Evolutionary conservation across 331 rosid genomes (phyloP), one percentile per base, ranked within the genome.

Genomic region (Arachis monticola): DNA sequence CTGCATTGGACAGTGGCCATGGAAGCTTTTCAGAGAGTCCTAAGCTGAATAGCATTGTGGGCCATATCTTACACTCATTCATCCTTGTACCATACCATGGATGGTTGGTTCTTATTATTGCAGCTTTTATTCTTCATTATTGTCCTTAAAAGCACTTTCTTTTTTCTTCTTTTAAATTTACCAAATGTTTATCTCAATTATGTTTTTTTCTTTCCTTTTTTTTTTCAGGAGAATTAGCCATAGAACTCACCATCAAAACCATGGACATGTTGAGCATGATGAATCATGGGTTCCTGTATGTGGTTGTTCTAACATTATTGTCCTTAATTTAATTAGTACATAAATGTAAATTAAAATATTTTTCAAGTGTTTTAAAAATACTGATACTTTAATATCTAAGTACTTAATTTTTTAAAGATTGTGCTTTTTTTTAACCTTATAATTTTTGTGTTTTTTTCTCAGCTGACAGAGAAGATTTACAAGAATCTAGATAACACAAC

Each of bases 281-380:
- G 97, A 95, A 79, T 90, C 97, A 3, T 95, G 97, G 99, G 99
- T 95, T 74, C 97, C 97, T 5, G 99, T 94, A 83, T 73, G 82
- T 71, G 46, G 56, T 52, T 30, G 3, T 14, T 47, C 67, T 10
- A 22, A 22, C 14, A 9, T 7, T 27, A 14, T 68, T 41, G 3
- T 58, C 48, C 14, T 58, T 41, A 4, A 22, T 67, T 40, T 4
- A 50, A 14, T n/a, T 14, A 5, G 12, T 7, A 56, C 9, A 60
- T 42, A 13, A 32, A 46, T 55, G 60, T 47, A n/a, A 52, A 53
- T 12, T 22, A 22, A 22, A 22, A 22, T 22, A 22, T 22, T 22
- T 22, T 22, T 22, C 27, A 22, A 22, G 27, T 22, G 27, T 22
- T 22, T 22, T 22, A 22, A 22, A 22, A 22, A 22, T 22, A 22